Percentiles rank a stretch among this genome's conserved stretches.
phyloP scores from a whole-genome alignment of 2,329 filamentous ascomycete genomes.

The Westerdykella sp. region DNA sequence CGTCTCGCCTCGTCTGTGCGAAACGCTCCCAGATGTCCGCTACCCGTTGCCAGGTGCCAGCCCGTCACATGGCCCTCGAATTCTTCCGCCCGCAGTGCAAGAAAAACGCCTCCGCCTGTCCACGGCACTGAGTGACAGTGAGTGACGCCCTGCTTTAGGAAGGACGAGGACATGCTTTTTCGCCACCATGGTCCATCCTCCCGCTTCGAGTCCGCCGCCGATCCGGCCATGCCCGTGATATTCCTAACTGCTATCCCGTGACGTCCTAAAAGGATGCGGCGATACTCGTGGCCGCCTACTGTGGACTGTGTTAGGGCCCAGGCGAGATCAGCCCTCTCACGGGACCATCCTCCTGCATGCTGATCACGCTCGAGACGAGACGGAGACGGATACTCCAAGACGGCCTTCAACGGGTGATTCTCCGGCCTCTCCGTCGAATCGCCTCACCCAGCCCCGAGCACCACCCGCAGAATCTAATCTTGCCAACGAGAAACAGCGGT shows the following conservation, averaged over 20 bases:
- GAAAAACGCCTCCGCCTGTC: no score
- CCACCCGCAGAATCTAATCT: no score
- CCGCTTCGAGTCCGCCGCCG: not conserved
- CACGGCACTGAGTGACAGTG: no score
- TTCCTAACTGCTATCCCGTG: not conserved
- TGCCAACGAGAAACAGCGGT: not conserved
- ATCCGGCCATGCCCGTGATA: not conserved
- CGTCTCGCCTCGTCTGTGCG: slow-evolving; percentile 7
- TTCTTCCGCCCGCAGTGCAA: slow-evolving; percentile 25
- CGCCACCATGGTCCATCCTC: slow-evolving; percentile 9
- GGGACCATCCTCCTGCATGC: no score
- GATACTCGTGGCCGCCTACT: no score
- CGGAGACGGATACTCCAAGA: no score
- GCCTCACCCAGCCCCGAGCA: no score
- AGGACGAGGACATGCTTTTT: slow-evolving; percentile 8
- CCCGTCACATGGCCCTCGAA: slow-evolving; percentile 24
- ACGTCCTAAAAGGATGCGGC: no score
- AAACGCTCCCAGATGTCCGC: slow-evolving; percentile 15
- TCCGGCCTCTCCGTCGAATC: not conserved
- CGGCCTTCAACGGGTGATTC: not conserved
- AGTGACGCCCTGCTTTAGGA: slow-evolving; percentile 26
- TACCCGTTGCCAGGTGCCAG: no score
- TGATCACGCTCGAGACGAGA: no score
- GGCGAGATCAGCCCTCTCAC: no score
- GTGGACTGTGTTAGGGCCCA: no score